Conservation (phyloP, 2,329 filamentous ascomycete species). For the Stemphylium lycopersici region DNA sequence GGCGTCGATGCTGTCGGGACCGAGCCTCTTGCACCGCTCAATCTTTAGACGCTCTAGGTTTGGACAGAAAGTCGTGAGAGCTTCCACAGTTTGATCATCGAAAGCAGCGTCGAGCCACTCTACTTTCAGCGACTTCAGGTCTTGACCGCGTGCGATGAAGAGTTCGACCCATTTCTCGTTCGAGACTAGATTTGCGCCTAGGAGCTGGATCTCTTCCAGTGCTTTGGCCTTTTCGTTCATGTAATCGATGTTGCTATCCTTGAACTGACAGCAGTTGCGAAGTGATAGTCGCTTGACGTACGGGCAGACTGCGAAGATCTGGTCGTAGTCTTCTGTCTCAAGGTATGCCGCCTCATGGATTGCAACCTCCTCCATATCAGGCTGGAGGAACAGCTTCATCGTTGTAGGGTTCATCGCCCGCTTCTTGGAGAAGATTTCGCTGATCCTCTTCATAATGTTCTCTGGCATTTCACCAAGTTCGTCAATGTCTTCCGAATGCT, state of each 20-base stretch:
- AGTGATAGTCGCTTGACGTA: constrained; percentile 73
- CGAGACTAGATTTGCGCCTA: constrained; percentile 82
- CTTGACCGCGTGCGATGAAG: constrained; percentile 68
- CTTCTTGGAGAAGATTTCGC: constrained; percentile 69
- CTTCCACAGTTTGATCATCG: constrained; percentile 69
- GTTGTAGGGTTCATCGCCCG: constrained; percentile 61
- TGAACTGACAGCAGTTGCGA: constrained; percentile 88
- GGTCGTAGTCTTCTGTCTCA: constrained; percentile 74
- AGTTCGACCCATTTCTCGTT: constrained; percentile 76
- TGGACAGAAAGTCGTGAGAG: constrained; percentile 69
- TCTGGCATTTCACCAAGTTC: constrained; percentile 69
- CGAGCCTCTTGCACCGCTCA: constrained; percentile 77
- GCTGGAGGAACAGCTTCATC: constrained; percentile 57
- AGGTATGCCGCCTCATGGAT: constrained; percentile 71
- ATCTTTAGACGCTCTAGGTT: constrained; percentile 78
- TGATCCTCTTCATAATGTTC: constrained; percentile 61
- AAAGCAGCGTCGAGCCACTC: constrained; percentile 86
- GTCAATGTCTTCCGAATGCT: constrained; percentile 68
- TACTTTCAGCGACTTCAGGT: constrained; percentile 73
- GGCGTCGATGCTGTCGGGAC: constrained; percentile 66
- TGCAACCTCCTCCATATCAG: constrained; percentile 61
- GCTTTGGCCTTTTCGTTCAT: constrained; percentile 72
- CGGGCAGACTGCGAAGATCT: constrained; percentile 78
- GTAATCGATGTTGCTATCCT: constrained; percentile 82
- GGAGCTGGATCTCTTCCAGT: constrained; percentile 76